phyloP scores from a whole-genome alignment of 257 asterid genomes.

The Prunella vulgaris region DNA sequence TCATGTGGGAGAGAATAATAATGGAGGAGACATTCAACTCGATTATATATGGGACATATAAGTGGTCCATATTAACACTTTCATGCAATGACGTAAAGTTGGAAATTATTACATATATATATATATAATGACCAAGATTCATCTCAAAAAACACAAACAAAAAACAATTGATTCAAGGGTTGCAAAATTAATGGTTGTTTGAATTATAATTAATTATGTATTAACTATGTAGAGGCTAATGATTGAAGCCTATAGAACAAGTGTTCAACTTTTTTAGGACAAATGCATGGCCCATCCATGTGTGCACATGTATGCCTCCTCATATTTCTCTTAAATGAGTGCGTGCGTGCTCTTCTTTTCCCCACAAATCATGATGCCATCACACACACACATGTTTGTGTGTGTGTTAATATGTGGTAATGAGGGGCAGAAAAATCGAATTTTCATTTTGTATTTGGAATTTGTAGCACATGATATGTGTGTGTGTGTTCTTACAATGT shows the following conservation, averaged over 20 bases:
- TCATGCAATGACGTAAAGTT: not conserved
- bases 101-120: not conserved
- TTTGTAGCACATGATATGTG: too few relatives aligned
- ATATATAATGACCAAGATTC: not conserved
- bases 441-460: too few relatives aligned
- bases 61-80: slow-evolving; percentile 5
- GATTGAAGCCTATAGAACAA: slow-evolving; percentile 29
- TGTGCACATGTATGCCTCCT: slow-evolving; percentile 45
- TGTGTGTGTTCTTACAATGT: too few relatives aligned
- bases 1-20: slow-evolving; percentile 3
- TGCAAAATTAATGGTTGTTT: too few relatives aligned
- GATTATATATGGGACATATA: not conserved
- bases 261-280: slow-evolving; percentile 36
- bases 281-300: slow-evolving; percentile 53
- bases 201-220: not conserved
- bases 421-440: not conserved
- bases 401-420: not conserved
- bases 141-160: not conserved
- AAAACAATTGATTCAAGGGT: not conserved
- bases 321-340: slow-evolving; percentile 21
- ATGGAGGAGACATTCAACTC: slow-evolving; percentile 1
- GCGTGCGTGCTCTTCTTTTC: slow-evolving; percentile 17
- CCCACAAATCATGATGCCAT: not conserved
- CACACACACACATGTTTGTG: not conserved
- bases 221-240: slow-evolving; percentile 19